Evolutionary conservation across 2,329 filamentous ascomycete genomes (phyloP).

Genomic region (Botrytis medusae): DNA sequence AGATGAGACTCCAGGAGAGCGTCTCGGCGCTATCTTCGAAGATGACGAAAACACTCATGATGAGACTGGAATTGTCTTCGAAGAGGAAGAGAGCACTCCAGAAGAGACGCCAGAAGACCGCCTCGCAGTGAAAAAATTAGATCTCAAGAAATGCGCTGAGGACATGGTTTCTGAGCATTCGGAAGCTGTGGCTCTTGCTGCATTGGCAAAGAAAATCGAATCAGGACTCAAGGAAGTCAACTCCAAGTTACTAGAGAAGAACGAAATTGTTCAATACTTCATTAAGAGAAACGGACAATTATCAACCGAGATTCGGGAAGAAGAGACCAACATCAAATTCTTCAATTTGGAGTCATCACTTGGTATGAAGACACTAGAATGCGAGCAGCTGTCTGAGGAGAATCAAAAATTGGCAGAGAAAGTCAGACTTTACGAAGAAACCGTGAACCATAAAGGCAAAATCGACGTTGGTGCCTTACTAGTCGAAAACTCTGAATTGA

Average conservation of each 20-base stretch:
- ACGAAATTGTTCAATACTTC: conserved; percentile 22
- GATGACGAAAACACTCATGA: conserved; percentile 10
- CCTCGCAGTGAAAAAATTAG: conserved; percentile 15
- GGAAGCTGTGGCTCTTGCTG: conserved; percentile 19
- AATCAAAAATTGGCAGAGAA: conserved; percentile 18
- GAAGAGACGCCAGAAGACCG: conserved; percentile 11
- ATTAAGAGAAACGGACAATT: conserved; percentile 17
- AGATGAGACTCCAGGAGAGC: conserved; percentile 11
- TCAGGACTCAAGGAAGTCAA: conserved; percentile 21
- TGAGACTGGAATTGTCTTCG: conserved; percentile 9
- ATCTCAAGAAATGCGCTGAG: conserved; percentile 18
- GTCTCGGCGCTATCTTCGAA: conserved; percentile 12
- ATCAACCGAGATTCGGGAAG: conserved; percentile 15
- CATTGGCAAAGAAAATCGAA: conserved; percentile 19
- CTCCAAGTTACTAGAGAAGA: conserved; percentile 18
- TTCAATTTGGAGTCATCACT: conserved; percentile 17
- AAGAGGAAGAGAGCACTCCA: conserved; percentile 2
- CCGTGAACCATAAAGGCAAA: conserved; percentile 21
- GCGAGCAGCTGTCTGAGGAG: conserved; percentile 17
- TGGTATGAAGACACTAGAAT: conserved; percentile 15
- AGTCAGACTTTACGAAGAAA: conserved; percentile 18
- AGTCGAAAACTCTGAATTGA: conserved; percentile 21
- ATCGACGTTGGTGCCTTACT: conserved; percentile 20
- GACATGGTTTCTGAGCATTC: conserved; percentile 20
- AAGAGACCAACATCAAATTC: conserved; percentile 20